These are phyloP conservation scores for Pythium dissimile DNA, from an alignment of 352 stramenopile genomes.

Conservation along the genomic window DNA sequence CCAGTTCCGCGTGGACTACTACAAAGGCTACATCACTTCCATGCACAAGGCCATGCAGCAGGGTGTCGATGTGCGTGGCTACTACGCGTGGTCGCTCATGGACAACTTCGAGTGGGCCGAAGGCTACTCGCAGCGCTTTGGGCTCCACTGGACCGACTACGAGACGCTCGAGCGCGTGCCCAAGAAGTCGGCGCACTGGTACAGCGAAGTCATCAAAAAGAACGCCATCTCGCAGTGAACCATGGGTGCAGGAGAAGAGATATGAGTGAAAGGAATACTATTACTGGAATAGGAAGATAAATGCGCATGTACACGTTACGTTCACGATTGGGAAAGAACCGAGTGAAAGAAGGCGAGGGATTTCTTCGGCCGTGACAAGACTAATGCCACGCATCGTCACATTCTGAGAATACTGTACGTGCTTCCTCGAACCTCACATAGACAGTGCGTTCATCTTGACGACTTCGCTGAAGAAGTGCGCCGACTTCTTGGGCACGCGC, in stretches of 20 bases:
- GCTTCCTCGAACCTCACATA: not conserved
- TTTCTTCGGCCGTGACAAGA: no score
- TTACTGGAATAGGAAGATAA: no score
- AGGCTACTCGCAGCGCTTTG: constrained; percentile 49
- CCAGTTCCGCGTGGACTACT: constrained; percentile 70
- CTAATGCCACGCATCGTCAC: no score
- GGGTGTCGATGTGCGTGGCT: constrained; percentile 64
- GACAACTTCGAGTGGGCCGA: constrained; percentile 95
- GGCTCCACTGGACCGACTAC: constrained; percentile 41
- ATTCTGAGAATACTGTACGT: no score
- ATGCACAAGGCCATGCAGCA: constrained; percentile 50
- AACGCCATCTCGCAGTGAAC: not conserved
- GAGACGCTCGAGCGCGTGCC: constrained; percentile 37
- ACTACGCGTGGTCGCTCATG: constrained; percentile 91
- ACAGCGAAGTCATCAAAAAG: constrained; percentile 11
- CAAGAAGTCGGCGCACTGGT: constrained; percentile 58
- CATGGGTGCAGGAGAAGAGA: no score
- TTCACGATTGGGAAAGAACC: no score
- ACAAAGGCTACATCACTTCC: constrained; percentile 58
- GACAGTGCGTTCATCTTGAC: not conserved
- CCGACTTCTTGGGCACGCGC: constrained; percentile 50
- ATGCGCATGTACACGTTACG: no score
- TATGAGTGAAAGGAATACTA: no score
- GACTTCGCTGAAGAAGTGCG: constrained; percentile 37
- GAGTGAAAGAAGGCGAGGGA: no score